Evolutionary conservation across 441 rosid genomes (phyloP).

Genomic region (Biscutella laevigata): DNA sequence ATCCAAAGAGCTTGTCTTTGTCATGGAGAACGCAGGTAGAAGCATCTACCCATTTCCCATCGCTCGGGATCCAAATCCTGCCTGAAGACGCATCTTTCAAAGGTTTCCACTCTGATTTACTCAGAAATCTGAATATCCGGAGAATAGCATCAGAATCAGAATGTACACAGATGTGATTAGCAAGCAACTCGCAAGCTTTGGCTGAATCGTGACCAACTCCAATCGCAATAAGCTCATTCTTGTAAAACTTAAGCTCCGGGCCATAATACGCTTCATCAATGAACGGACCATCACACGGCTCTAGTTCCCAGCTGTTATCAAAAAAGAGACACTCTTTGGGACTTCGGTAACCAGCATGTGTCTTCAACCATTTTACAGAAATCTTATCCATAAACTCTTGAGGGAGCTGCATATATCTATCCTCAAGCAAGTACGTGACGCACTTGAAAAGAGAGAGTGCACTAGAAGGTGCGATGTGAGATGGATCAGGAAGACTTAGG

Average conservation of each 20-base stretch:
- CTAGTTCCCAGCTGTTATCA: constrained; percentile 35
- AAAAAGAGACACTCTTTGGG: constrained; percentile 41
- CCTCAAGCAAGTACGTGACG: constrained; percentile 26
- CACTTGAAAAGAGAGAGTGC: constrained; percentile 43
- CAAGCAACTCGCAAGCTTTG: constrained; percentile 33
- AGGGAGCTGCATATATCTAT: constrained; percentile 21
- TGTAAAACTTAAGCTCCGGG: constrained; percentile 19
- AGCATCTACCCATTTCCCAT: constrained; percentile 44
- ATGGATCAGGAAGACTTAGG: constrained; percentile 33
- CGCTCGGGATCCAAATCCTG: constrained; percentile 45
- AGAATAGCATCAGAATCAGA: constrained; percentile 33
- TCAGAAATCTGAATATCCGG: constrained; percentile 40
- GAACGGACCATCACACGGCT: constrained; percentile 61
- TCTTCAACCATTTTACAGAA: constrained; percentile 50
- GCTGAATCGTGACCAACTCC: constrained; percentile 40
- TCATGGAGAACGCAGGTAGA: constrained; percentile 42
- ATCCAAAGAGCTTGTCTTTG: constrained; percentile 39
- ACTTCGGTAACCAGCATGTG: constrained; percentile 36
- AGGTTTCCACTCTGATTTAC: constrained; percentile 28
- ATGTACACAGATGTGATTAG: constrained; percentile 28
- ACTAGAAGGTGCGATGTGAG: constrained; percentile 23
- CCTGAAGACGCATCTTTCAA: constrained; percentile 2
- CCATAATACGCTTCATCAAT: constrained; percentile 57
- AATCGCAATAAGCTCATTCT: constrained; percentile 34
- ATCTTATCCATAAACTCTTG: constrained; percentile 21